These are phyloP conservation scores for Persicaria maculosa DNA, from an alignment of 148 eudicot species.

Conservation along the genomic window DNA sequence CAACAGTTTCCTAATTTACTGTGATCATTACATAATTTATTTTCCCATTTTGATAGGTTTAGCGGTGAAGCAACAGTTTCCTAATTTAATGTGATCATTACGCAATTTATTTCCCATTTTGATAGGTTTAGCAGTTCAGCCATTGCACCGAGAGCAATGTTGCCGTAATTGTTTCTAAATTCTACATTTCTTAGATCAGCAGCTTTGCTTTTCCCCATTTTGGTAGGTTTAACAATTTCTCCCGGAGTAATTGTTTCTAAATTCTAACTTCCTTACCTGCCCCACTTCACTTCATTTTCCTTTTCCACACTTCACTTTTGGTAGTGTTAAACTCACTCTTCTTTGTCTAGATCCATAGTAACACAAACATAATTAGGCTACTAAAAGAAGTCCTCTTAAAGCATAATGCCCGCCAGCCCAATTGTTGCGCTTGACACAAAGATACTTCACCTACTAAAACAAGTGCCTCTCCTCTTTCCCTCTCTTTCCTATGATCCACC, in stretches of 20 bases:
- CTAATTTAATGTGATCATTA: neutral
- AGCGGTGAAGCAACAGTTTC: neutral
- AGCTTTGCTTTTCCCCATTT: neutral
- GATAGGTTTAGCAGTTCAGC: too few species aligned
- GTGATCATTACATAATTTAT: neutral
- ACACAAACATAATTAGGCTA: neutral
- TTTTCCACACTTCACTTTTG: neutral
- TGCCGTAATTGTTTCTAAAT: too few species aligned
- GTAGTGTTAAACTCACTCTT: neutral
- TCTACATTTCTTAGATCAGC: too few species aligned
- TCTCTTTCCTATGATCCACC: neutral
- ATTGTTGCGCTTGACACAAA: neutral
- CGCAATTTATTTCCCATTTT: neutral
- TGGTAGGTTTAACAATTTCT: neutral
- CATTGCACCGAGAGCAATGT: too few species aligned
- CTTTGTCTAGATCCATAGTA: neutral
- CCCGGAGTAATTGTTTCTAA: neutral
- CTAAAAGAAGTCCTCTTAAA: neutral
- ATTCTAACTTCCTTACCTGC: neutral
- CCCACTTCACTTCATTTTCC: neutral
- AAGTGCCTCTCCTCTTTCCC: neutral
- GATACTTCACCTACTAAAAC: too few species aligned
- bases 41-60: neutral
- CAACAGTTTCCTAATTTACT: neutral
- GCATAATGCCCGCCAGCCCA: neutral